phyloP scores from a whole-genome alignment of 805 yeast species.

The Zygotorulaspora chibaensis region DNA sequence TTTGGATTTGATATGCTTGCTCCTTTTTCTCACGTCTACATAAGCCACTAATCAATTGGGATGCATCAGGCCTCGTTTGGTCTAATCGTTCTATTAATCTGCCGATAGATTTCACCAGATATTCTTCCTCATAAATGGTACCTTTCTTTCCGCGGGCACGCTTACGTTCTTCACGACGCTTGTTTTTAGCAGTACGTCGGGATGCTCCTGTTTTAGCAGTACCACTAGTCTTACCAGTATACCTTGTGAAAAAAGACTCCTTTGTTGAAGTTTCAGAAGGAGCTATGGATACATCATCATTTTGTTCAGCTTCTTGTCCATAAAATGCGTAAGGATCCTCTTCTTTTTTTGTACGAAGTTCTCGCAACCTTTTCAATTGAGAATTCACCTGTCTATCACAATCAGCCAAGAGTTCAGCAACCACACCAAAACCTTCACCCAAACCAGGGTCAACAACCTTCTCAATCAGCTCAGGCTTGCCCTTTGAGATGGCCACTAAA shows the following conservation, averaged over 20 bases:
- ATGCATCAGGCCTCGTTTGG: constrained; percentile 70
- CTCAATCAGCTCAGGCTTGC: constrained; percentile 45
- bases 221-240: constrained; percentile 93
- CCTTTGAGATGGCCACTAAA: constrained; percentile 50
- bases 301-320: constrained; percentile 68
- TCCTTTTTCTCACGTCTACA: constrained; percentile 66
- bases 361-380: constrained; percentile 79
- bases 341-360: constrained; percentile 74
- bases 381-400: constrained; percentile 81
- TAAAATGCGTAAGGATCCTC: constrained; percentile 84
- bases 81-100: constrained; percentile 79
- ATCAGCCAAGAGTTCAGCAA: constrained; percentile 90
- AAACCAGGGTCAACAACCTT: constrained; percentile 65
- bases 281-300: constrained; percentile 92
- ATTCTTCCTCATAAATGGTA: constrained; percentile 95
- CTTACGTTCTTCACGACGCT: constrained; percentile 92
- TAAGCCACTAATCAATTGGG: constrained; percentile 67
- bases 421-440: constrained; percentile 80
- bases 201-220: constrained; percentile 97
- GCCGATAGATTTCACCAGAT: constrained; percentile 80
- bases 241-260: constrained; percentile 89
- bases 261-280: constrained; percentile 91
- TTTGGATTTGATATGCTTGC: constrained; percentile 80
- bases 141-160: constrained; percentile 97
- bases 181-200: constrained; percentile 85